phyloP scores from a whole-genome alignment of 2,329 filamentous ascomycete genomes.

The Beauveria australis region DNA sequence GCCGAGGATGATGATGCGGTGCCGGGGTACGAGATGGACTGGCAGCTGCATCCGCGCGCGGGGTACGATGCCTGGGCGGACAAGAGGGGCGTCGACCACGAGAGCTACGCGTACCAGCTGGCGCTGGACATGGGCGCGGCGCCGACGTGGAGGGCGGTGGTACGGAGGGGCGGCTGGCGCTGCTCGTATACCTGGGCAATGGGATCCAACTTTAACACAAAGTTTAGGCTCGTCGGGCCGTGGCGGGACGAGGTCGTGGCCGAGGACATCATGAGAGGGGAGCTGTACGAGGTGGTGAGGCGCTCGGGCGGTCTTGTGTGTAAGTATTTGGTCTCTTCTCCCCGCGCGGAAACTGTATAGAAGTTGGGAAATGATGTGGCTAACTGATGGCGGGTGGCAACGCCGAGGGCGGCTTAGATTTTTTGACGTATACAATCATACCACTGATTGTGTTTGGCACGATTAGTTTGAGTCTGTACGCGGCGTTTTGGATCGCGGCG shows the following conservation, averaged over 20 bases:
- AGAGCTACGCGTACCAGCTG: conserved; percentile 42
- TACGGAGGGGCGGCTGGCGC: conserved; percentile 28
- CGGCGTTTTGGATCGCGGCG: neutral
- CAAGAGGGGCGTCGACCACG: conserved; percentile 39
- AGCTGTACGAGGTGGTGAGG: conserved; percentile 32
- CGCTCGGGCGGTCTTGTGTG: conserved; percentile 29
- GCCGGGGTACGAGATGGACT: conserved; percentile 30
- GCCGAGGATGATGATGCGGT: conserved; percentile 19
- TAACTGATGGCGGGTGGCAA: neutral
- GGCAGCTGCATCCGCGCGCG: conserved; percentile 27
- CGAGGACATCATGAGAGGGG: conserved; percentile 29
- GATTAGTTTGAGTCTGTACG: conserved; percentile 23
- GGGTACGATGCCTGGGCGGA: conserved; percentile 25
- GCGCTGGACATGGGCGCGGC: conserved; percentile 38
- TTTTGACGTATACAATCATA: conserved; percentile 28
- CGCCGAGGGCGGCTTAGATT: conserved; percentile 17
- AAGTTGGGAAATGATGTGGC: neutral
- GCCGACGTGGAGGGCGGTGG: conserved; percentile 27
- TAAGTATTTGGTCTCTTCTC: conserved; percentile 18
- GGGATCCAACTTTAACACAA: conserved; percentile 40
- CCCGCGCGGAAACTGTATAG: neutral
- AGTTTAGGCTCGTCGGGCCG: conserved; percentile 38
- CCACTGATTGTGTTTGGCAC: conserved; percentile 28
- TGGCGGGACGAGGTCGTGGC: conserved; percentile 32
- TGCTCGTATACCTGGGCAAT: conserved; percentile 38